Base-by-base conservation (phyloP, 768 basidiomycete species). In the Lentinula edodes region DNA sequence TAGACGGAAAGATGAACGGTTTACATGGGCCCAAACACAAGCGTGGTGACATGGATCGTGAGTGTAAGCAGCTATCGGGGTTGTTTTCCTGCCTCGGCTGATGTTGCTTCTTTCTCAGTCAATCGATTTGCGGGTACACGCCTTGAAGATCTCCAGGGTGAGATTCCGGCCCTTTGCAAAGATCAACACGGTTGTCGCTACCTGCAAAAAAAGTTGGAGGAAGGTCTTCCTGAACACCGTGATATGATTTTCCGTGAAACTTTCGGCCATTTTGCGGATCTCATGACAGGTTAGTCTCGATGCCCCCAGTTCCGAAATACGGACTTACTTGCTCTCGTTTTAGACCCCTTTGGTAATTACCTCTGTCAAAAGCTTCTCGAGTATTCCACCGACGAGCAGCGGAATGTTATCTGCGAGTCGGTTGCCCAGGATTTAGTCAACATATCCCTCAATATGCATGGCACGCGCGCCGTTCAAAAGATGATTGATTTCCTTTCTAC, bases 211-310 rank as follows among this genome's bases (percentile, higher is more conserved):
- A 98, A 98, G 76, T 82, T 99, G 28, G 97, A 99, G 72, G 97
- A 99, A 70, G 93, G 92, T 60, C 85, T 90, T 62, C 83, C 96
- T 5, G 95, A 96, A 72, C 95, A 99, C 74, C 86, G 97, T 58
- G 97, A 99, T 70, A 95, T 98, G 91, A 99, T 99, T 72, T 99
- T 98, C 83, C 85, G 91, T 62, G 97, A 99, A 78, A 98, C 96
- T 1, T 98, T 96, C 69, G 88, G 90, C 51, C 95, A 98, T 70
- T 98, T 98, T 69, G 91, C 96, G 52, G 97, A 98, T 67, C 82
- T 99, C 63, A 99, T 99, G 97, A 98, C 94, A 36, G 93, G 91
- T 91, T 63, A 35, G 82, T 71, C 45, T 52, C 52, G 12, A 48
- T 38, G 34, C 43, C 38, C 43, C 8, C 10, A 6, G 63, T 52